Evolutionary conservation across 768 basidiomycete genomes (phyloP), one percentile per base, ranked within the genome.

Genomic region (Xerocomellus dryophilus): DNA sequence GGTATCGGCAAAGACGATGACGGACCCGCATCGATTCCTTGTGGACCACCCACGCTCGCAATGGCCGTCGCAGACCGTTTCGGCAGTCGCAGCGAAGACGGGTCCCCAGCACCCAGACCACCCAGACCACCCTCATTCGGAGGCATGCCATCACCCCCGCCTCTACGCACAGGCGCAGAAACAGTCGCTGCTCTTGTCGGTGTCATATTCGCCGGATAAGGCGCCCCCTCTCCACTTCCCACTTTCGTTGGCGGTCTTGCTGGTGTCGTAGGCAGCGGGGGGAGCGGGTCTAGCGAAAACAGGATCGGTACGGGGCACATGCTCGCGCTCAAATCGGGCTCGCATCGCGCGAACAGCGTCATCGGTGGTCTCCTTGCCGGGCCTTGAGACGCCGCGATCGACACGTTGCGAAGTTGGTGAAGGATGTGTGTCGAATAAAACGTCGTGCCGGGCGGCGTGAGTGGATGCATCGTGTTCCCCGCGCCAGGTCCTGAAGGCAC

Each of bases 321-420:
- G 14, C 85, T 72, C 27, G 49, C 62, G 20, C 60, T 61, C 39
- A 90, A 62, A 51, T 89, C 86, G 14, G 61, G 61, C 23, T 79
- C 76, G 20, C 76, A 82, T 18, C 77, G 68, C 0, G 78, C 88
- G 55, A 86, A 88, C 7, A 90, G 77, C 12, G 88, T 89, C 23
- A 64, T 48, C 11, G 58, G 60, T 1, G 58, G 61, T 32, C 60
- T 18, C 29, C 65, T 49, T 9, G 44, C 54, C 3, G 45, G 49
- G 7, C 76, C 75, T 15, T 57, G 67, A 0, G 48, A 27, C 5
- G 51, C 47, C 7, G 42, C 54, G 2, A 54, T 32, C 45, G 54
- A 55, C 36, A 56, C 20, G 21, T 18, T 59, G 8, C 71, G 68
- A 5, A 67, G 65, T 50, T 53, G 67, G 51, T 56, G 73, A 10